Evolutionary conservation across 345 rosid species (phyloP).

Genomic region (Pugionium cornutum): DNA sequence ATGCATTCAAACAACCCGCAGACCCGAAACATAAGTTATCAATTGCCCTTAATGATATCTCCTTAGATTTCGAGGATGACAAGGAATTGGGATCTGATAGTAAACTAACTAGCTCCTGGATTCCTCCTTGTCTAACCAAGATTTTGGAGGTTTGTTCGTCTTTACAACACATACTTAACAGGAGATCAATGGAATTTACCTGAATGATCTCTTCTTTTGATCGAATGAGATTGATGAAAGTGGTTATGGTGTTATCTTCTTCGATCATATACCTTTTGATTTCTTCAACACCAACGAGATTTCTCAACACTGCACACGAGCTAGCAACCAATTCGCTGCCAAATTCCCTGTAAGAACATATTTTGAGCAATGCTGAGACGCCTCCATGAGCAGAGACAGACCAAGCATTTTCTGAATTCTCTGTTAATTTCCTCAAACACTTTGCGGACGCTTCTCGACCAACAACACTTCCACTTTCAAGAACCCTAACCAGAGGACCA

Average conservation of each 20-base stretch:
- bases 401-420: conserved; percentile 93
- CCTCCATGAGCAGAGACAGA: conserved; percentile 96
- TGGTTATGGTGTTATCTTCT: conserved; percentile 57
- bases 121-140: conserved; percentile 67
- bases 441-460: conserved; percentile 60
- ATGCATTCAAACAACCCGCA: conserved; percentile 38
- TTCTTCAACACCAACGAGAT: conserved; percentile 81
- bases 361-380: conserved; percentile 70
- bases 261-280: conserved; percentile 82
- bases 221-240: conserved; percentile 63
- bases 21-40: conserved; percentile 77
- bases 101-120: conserved; percentile 54
- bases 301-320: conserved; percentile 74
- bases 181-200: conserved; percentile 66
- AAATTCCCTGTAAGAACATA: conserved; percentile 50
- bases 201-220: conserved; percentile 72
- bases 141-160: conserved; percentile 61
- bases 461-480: conserved; percentile 56
- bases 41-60: conserved; percentile 60
- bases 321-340: conserved; percentile 51
- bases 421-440: conserved; percentile 66
- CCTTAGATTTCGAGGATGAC: conserved; percentile 63
- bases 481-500: conserved; percentile 66
- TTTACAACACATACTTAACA: conserved; percentile 59
- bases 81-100: conserved; percentile 54